Percentiles rank a stretch among this genome's conserved stretches.
These are phyloP conservation scores for Aspergillus hiratsukae DNA, from an alignment of 2,329 filamentous ascomycete genomes.

Conservation along the genomic window DNA sequence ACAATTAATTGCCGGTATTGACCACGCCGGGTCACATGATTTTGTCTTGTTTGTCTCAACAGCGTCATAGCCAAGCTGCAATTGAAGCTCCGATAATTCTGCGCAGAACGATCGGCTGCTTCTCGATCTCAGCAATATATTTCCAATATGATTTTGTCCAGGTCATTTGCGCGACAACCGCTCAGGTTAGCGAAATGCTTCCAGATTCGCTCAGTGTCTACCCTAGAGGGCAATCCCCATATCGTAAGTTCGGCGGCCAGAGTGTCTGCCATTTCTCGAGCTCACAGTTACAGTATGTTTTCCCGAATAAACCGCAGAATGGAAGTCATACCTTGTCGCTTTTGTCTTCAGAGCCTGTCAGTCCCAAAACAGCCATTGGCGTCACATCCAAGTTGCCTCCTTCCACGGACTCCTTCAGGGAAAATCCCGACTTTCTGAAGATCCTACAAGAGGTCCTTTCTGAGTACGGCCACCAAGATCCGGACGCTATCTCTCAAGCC, in stretches of 20 bases:
- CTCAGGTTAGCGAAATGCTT: conserved; percentile 16
- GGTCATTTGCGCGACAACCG: conserved; percentile 17
- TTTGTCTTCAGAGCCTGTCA: conserved; percentile 52
- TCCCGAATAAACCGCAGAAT: conserved; percentile 37
- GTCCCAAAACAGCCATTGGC: conserved; percentile 51
- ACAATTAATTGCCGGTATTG: conserved; percentile 1
- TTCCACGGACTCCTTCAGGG: conserved; percentile 51
- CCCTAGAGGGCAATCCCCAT: conserved; percentile 35
- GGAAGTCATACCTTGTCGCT: conserved; percentile 51
- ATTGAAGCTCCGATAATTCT: neutral
- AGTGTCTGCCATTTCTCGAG: conserved; percentile 3
- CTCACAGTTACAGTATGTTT: conserved; percentile 44
- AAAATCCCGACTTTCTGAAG: conserved; percentile 54
- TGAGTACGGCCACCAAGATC: conserved; percentile 52
- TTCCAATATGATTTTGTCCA: conserved; percentile 22
- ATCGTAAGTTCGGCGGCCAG: conserved; percentile 30
- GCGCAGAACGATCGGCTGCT: neutral
- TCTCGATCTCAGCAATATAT: neutral
- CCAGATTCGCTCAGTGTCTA: conserved; percentile 31
- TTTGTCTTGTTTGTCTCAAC: conserved; percentile 25
- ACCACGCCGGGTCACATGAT: conserved; percentile 25
- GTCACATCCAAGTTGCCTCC: conserved; percentile 52
- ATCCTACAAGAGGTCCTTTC: conserved; percentile 55
- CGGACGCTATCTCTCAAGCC: conserved; percentile 54
- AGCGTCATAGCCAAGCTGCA: conserved; percentile 10